Conservation (phyloP, 495 filamentous ascomycete species). For the Penicillium psychrofluorescens region DNA sequence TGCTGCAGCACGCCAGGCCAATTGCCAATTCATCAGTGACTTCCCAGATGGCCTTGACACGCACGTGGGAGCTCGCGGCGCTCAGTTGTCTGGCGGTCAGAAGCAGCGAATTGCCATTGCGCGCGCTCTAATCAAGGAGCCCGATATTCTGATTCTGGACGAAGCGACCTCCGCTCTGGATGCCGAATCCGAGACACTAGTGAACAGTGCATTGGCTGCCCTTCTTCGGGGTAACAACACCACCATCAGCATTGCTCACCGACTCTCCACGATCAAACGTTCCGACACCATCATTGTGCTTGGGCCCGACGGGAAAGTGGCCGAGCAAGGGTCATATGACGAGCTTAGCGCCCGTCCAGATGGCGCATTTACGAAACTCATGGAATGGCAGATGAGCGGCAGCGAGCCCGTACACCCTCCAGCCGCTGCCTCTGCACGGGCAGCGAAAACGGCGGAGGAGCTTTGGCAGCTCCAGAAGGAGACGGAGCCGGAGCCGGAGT, state of each 20-base stretch:
- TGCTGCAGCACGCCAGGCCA: constrained; percentile 83
- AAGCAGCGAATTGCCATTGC: constrained; percentile 98
- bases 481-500: constrained; percentile 10
- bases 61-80: constrained; percentile 83
- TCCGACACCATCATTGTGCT: constrained; percentile 90
- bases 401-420: constrained; percentile 47
- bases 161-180: constrained; percentile 92
- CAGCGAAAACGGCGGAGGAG: constrained; percentile 19
- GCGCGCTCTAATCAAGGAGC: constrained; percentile 86
- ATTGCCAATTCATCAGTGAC: constrained; percentile 92
- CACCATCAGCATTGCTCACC: constrained; percentile 94
- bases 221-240: constrained; percentile 82
- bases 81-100: constrained; percentile 91
- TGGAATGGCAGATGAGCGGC: constrained; percentile 98
- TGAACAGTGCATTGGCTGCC: constrained; percentile 77
- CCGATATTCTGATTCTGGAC: constrained; percentile 92
- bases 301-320: constrained; percentile 73
- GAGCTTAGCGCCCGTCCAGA: constrained; percentile 62
- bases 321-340: constrained; percentile 78
- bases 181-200: constrained; percentile 94
- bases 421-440: constrained; percentile 5
- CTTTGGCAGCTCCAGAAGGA: constrained; percentile 30
- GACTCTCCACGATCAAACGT: constrained; percentile 91
- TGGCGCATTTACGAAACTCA: constrained; percentile 86
- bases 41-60: constrained; percentile 96